A percentile compares a stretch with the other conserved stretches of the same genome.
Evolutionary conservation across 257 asterid genomes (phyloP).

Genomic region (Gentiana dahurica): DNA sequence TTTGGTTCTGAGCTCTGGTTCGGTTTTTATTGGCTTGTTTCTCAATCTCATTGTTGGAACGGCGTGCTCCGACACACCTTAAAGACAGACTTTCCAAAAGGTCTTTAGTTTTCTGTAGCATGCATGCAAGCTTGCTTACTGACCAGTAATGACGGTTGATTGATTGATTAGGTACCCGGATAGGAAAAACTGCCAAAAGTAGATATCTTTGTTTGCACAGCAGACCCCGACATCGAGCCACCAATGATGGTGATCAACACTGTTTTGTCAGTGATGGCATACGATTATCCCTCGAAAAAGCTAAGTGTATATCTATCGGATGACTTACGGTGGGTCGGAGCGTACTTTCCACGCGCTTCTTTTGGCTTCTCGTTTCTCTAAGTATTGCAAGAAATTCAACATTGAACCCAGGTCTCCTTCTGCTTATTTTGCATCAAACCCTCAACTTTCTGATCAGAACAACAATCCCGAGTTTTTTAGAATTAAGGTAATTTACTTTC

Average conservation of each 20-base stretch:
- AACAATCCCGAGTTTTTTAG: slow-evolving; percentile 23
- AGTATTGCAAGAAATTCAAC: slow-evolving; percentile 46
- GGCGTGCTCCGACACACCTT: slow-evolving; percentile 21
- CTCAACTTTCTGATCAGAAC: slow-evolving; percentile 18
- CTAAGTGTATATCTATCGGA: slow-evolving; percentile 76
- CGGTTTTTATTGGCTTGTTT: slow-evolving; percentile 16
- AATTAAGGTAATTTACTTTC: slow-evolving; percentile 36
- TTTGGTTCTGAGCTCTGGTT: slow-evolving; percentile 20
- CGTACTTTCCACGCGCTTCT: slow-evolving; percentile 64
- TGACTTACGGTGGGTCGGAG: slow-evolving; percentile 59
- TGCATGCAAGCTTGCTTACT: too few relatives aligned
- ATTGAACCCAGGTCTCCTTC: slow-evolving; percentile 72
- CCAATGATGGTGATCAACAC: slow-evolving; percentile 79
- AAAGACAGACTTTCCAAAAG: slow-evolving; percentile 22
- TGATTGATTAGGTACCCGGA: background rate
- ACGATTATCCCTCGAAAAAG: slow-evolving; percentile 70
- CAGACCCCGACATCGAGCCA: slow-evolving; percentile 81
- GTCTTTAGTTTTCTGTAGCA: background rate
- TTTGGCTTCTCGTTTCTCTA: slow-evolving; percentile 59
- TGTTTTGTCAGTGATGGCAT: slow-evolving; percentile 75
- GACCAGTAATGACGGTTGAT: too few relatives aligned
- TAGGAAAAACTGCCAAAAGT: slow-evolving; percentile 59
- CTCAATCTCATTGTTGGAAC: slow-evolving; percentile 16
- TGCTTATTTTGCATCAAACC: slow-evolving; percentile 35
- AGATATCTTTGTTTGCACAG: slow-evolving; percentile 80